Evolutionary conservation across 2,329 filamentous ascomycete genomes (phyloP).

Genomic region (Colletotrichum sidae): DNA sequence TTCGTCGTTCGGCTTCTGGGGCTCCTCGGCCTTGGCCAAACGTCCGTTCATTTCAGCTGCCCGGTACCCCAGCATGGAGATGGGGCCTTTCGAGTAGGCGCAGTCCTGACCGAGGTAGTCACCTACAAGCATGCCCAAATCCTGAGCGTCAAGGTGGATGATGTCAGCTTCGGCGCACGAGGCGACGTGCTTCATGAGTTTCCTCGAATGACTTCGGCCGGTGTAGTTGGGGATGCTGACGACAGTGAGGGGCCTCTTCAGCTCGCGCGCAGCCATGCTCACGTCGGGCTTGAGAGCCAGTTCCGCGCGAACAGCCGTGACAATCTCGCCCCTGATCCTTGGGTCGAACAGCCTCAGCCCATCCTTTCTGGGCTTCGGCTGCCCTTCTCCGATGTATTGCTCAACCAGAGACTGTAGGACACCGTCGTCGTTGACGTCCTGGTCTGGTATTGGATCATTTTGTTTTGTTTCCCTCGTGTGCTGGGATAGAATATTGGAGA

Average conservation of each 20-base stretch:
- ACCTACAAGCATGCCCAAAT: constrained; percentile 76
- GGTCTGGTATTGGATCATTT: constrained; percentile 8
- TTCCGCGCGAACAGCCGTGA: constrained; percentile 47
- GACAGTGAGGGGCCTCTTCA: constrained; percentile 48
- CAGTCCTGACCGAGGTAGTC: constrained; percentile 75
- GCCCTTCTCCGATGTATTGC: constrained; percentile 34
- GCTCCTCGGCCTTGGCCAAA: constrained; percentile 60
- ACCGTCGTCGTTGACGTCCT: not conserved
- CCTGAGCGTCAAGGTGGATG: constrained; percentile 75
- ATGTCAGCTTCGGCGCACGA: constrained; percentile 73
- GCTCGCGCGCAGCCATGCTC: constrained; percentile 38
- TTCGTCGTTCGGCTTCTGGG: constrained; percentile 49
- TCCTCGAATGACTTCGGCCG: constrained; percentile 39
- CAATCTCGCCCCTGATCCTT: constrained; percentile 43
- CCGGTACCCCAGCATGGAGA: constrained; percentile 68
- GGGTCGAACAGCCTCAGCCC: constrained; percentile 29
- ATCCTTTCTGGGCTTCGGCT: constrained; percentile 23
- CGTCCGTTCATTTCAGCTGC: constrained; percentile 67
- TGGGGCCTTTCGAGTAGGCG: constrained; percentile 57
- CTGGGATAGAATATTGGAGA: constrained; percentile 33
- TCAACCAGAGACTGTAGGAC: constrained; percentile 27
- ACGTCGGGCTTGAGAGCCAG: constrained; percentile 41
- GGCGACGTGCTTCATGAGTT: constrained; percentile 72
- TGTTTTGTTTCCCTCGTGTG: constrained; percentile 21
- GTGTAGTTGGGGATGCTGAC: constrained; percentile 50